Evolutionary conservation across 1,284 basidiomycete genomes (phyloP).

Genomic region (Fomitopsis schrenkii): DNA sequence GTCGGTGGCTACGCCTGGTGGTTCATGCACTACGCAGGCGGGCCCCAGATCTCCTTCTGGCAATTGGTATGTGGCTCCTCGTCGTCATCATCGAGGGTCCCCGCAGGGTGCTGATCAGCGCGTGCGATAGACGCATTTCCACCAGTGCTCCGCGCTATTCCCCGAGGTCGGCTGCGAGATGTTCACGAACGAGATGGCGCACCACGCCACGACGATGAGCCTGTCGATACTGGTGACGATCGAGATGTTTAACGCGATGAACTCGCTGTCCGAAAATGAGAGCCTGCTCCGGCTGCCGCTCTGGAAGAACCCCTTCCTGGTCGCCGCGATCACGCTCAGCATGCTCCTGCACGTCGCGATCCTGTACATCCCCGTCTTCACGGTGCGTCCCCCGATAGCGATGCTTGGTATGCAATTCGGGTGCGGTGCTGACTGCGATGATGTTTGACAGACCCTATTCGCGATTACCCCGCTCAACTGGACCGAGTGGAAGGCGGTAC

Average conservation of each 20-base stretch:
- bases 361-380: conserved; percentile 93
- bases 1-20: conserved; percentile 99
- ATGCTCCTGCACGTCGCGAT: conserved; percentile 94
- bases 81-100: background rate
- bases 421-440: background rate
- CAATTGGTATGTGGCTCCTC: conserved; percentile 69
- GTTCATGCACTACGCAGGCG: conserved; percentile 89
- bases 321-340: conserved; percentile 82
- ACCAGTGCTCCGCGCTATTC: conserved; percentile 81
- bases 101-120: background rate
- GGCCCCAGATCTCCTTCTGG: conserved; percentile 91
- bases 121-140: conserved; percentile 80
- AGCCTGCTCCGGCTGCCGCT: conserved; percentile 84
- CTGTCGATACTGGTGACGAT: conserved; percentile 91
- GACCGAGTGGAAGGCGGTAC: conserved; percentile 93
- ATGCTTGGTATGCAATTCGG: background rate
- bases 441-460: conserved; percentile 64
- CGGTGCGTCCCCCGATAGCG: conserved; percentile 45
- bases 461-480: conserved; percentile 90
- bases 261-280: conserved; percentile 98
- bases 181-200: conserved; percentile 84
- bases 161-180: conserved; percentile 90
- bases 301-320: conserved; percentile 93
- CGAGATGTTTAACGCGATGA: conserved; percentile 99
- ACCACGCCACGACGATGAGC: conserved; percentile 92